A percentile compares a stretch with the other conserved stretches of the same genome.
These are phyloP conservation scores for Solanum appendiculatum DNA, from an alignment of 257 asterid species.

Conservation along the genomic window DNA sequence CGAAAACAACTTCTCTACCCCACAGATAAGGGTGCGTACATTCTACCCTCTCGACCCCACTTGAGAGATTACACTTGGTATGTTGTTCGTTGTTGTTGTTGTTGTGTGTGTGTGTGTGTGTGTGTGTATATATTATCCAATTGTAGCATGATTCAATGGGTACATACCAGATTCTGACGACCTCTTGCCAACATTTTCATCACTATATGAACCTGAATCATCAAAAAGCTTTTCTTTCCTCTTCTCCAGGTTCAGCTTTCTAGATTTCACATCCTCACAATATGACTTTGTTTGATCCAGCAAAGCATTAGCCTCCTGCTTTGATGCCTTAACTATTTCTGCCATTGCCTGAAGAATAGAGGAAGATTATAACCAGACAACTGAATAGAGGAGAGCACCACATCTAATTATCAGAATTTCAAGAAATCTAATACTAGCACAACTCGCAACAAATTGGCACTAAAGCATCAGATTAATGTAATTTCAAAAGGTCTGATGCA, in stretches of 20 bases:
- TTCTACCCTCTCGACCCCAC: background rate
- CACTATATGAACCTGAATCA: constrained; percentile 12
- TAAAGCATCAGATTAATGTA: background rate
- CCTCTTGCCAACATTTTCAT: constrained; percentile 12
- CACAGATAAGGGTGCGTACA: background rate
- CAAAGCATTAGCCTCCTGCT: constrained; percentile 59
- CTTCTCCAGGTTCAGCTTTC: constrained; percentile 28
- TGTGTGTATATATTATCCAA: background rate
- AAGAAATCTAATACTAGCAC: background rate
- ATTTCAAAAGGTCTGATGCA: background rate
- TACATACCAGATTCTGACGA: constrained; percentile 22
- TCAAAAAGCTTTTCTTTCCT: constrained; percentile 11
- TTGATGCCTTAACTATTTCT: constrained; percentile 75
- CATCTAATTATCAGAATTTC: background rate
- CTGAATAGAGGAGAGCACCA: background rate
- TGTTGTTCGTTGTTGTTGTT: background rate
- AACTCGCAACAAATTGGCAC: background rate
- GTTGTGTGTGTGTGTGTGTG: background rate
- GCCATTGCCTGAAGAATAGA: constrained; percentile 55
- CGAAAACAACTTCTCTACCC: background rate
- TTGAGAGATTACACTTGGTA: background rate
- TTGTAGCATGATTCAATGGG: background rate
- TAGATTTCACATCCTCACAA: constrained; percentile 34
- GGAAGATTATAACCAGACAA: background rate
- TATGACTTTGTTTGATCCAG: constrained; percentile 51